Conservation (phyloP, 352 stramenopile species). For the Pythium coloratum region DNA sequence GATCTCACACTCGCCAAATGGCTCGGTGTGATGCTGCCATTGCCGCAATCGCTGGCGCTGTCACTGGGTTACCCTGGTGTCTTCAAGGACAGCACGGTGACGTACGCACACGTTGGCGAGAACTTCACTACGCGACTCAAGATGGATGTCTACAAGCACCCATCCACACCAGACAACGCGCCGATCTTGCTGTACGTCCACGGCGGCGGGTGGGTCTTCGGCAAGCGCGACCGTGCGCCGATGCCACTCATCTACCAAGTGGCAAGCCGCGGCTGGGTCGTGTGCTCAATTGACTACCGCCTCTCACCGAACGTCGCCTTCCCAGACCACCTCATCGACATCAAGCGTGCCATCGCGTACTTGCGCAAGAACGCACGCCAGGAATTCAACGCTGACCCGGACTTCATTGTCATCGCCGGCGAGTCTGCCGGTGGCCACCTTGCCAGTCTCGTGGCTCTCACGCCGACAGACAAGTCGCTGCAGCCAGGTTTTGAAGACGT, state of each 20-base stretch:
- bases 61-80: conserved; percentile 54
- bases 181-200: conserved; percentile 79
- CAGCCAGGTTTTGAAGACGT: conserved; percentile 78
- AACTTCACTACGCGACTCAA: conserved; percentile 52
- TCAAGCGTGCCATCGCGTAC: conserved; percentile 71
- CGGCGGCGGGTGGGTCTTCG: conserved; percentile 75
- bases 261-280: conserved; percentile 53
- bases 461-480: conserved; percentile 55
- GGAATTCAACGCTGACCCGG: conserved; percentile 52
- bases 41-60: conserved; percentile 57
- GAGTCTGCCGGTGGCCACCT: conserved; percentile 76
- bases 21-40: conserved; percentile 55
- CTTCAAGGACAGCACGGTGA: conserved; percentile 47
- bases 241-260: conserved; percentile 69
- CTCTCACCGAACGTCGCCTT: conserved; percentile 68
- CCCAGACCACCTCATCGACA: conserved; percentile 66
- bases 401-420: conserved; percentile 70
- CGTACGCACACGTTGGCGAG: conserved; percentile 67
- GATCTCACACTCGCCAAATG: conserved; percentile 50
- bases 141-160: conserved; percentile 79
- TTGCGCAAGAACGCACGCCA: conserved; percentile 43
- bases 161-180: conserved; percentile 43
- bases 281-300: conserved; percentile 79
- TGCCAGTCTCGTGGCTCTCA: conserved; percentile 68
- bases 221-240: conserved; percentile 44